phyloP scores from a whole-genome alignment of 2,329 filamentous ascomycete species.

The Malbranchea cinnamomea region DNA sequence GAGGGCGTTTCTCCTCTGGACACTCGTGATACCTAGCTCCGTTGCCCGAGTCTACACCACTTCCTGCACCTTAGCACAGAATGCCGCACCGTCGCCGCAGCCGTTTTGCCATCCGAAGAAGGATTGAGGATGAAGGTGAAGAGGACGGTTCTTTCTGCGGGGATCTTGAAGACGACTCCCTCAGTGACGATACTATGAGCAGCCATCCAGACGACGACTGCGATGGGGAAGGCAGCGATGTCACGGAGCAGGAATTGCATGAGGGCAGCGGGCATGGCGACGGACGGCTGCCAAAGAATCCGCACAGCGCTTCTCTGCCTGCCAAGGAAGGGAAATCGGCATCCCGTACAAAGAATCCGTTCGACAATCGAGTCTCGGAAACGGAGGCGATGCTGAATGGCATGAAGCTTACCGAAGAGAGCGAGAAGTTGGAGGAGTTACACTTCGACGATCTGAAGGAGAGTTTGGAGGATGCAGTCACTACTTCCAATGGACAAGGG shows the following conservation, averaged over 20 bases:
- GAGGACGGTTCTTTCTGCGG: slow-evolving; percentile 35
- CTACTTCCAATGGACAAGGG: slow-evolving; percentile 16
- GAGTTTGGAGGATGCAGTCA: slow-evolving; percentile 26
- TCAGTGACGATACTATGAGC: slow-evolving; percentile 45
- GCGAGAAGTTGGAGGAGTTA: slow-evolving; percentile 27
- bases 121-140: slow-evolving; percentile 33
- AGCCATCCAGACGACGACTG: slow-evolving; percentile 43
- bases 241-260: slow-evolving; percentile 37
- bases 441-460: slow-evolving; percentile 36
- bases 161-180: slow-evolving; percentile 44
- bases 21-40: too few species aligned
- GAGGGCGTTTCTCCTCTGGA: too few species aligned
- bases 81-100: slow-evolving; percentile 30
- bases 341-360: slow-evolving; percentile 18
- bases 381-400: slow-evolving; percentile 49
- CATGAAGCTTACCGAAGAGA: slow-evolving; percentile 32
- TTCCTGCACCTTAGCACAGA: slow-evolving; percentile 12
- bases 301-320: background rate
- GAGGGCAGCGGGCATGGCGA: slow-evolving; percentile 12
- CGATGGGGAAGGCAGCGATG: slow-evolving; percentile 44
- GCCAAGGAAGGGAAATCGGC: slow-evolving; percentile 21
- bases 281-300: background rate
- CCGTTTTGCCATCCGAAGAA: slow-evolving; percentile 30
- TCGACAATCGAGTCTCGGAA: slow-evolving; percentile 33
- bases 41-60: background rate